Percentiles rank a stretch among this genome's conserved stretches.
Evolutionary conservation across 176 grass and related monocot species (phyloP).

Genomic region (Carex pumila): DNA sequence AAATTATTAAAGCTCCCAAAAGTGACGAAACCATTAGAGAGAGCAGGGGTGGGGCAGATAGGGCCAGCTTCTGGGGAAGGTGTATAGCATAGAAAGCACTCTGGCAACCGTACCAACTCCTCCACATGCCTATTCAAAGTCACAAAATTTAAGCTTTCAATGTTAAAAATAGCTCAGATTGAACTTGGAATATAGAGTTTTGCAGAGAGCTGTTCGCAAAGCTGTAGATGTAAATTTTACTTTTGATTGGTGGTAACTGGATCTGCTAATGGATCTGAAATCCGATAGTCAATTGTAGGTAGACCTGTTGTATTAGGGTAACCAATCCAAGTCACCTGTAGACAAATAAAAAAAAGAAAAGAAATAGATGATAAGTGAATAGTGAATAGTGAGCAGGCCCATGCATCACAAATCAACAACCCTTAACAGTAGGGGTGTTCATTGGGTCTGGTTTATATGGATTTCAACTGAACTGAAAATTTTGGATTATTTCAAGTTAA

Average conservation of each 20-base stretch:
- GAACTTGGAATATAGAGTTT: not conserved
- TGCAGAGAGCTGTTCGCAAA: not conserved
- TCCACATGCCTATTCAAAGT: conserved; percentile 64
- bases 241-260: conserved; percentile 64
- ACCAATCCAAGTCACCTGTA: conserved; percentile 95
- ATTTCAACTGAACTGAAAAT: too few species aligned
- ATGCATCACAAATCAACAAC: conserved; percentile 14
- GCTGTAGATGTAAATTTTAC: conserved; percentile 29
- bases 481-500: too few species aligned
- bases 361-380: not conserved
- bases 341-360: not conserved
- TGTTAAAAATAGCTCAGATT: not conserved
- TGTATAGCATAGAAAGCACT: conserved; percentile 93
- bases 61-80: conserved; percentile 97
- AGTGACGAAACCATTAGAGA: conserved; percentile 89
- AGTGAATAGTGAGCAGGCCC: not conserved
- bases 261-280: conserved; percentile 80
- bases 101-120: conserved; percentile 81
- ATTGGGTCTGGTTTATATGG: too few species aligned
- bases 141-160: not conserved
- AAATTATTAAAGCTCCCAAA: conserved; percentile 99
- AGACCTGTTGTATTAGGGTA: conserved; percentile 99
- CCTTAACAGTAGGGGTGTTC: not conserved
- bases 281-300: conserved; percentile 93
- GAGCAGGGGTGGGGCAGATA: conserved; percentile 68